These are phyloP conservation scores for Leucocoprinus leucothites DNA, from an alignment of 768 basidiomycete genomes.

Conservation along the genomic window DNA sequence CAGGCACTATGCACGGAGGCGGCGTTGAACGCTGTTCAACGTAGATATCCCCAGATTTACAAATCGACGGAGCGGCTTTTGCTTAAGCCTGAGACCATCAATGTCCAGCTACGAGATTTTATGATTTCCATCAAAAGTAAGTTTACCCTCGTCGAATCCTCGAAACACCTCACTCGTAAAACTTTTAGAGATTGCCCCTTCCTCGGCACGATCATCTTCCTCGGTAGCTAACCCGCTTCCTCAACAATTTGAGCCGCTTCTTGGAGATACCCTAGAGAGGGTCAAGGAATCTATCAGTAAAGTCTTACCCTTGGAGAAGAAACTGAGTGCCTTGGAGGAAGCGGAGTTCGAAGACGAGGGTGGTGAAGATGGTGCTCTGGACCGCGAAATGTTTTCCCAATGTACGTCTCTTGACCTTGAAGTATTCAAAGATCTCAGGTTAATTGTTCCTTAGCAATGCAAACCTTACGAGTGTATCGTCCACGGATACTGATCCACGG, in stretches of 20 bases:
- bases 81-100: slow-evolving; percentile 82
- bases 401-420: slow-evolving; percentile 41
- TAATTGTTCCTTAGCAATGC: slow-evolving; percentile 61
- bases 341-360: slow-evolving; percentile 86
- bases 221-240: slow-evolving; percentile 86
- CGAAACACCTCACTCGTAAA: slow-evolving; percentile 4
- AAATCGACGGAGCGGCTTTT: slow-evolving; percentile 82
- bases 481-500: slow-evolving; percentile 87
- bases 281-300: slow-evolving; percentile 71
- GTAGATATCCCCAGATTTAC: slow-evolving; percentile 97
- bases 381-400: slow-evolving; percentile 85
- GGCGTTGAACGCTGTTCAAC: slow-evolving; percentile 91
- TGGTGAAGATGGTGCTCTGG: slow-evolving; percentile 78
- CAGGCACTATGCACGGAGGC: slow-evolving; percentile 97
- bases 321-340: slow-evolving; percentile 84
- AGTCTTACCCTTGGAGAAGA: slow-evolving; percentile 79
- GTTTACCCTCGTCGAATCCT: slow-evolving; percentile 22
- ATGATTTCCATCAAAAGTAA: slow-evolving; percentile 96
- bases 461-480: slow-evolving; percentile 85
- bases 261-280: slow-evolving; percentile 62
- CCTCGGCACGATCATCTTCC: slow-evolving; percentile 87
- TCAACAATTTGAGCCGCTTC: slow-evolving; percentile 75
- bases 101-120: slow-evolving; percentile 85
- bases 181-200: slow-evolving; percentile 81
- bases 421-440: no score